Evolutionary conservation across 306 rosid genomes (phyloP).

Genomic region (Glycine soja): DNA sequence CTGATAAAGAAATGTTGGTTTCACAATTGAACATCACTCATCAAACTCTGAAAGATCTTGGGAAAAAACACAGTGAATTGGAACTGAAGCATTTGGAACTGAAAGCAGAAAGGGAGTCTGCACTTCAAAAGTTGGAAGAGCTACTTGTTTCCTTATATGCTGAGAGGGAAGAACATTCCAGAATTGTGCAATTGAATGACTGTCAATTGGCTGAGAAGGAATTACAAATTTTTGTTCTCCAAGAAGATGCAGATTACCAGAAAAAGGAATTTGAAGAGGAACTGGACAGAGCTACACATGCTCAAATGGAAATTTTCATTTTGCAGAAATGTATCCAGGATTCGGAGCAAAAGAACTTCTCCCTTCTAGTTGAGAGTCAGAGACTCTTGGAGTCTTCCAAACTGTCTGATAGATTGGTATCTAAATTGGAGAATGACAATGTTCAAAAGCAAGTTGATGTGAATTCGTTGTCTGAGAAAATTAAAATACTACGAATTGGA

Average conservation of each 20-base stretch:
- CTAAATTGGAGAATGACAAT: constrained; percentile 68
- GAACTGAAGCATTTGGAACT: constrained; percentile 58
- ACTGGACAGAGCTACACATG: constrained; percentile 60
- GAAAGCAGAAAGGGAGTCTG: constrained; percentile 70
- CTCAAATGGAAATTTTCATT: constrained; percentile 71
- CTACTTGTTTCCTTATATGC: constrained; percentile 69
- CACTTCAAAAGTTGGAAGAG: constrained; percentile 72
- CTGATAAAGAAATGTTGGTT: constrained; percentile 66
- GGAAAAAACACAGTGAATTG: constrained; percentile 57
- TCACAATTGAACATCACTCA: constrained; percentile 61
- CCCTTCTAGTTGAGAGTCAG: constrained; percentile 66
- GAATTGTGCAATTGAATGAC: constrained; percentile 59
- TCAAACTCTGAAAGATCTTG: constrained; percentile 64
- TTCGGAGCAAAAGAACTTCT: constrained; percentile 62
- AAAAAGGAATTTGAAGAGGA: constrained; percentile 74
- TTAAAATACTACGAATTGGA: constrained; percentile 63
- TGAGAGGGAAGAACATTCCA: constrained; percentile 70
- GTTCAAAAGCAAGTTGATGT: constrained; percentile 56
- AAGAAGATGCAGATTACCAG: constrained; percentile 66
- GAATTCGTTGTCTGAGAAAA: constrained; percentile 59
- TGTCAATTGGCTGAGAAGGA: constrained; percentile 66
- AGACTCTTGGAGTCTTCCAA: constrained; percentile 68
- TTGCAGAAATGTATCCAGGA: constrained; percentile 68
- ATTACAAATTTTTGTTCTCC: constrained; percentile 58
- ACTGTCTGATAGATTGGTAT: constrained; percentile 60